Evolutionary conservation across 805 yeast species (phyloP).

Genomic region (Metschnikowia similis): DNA sequence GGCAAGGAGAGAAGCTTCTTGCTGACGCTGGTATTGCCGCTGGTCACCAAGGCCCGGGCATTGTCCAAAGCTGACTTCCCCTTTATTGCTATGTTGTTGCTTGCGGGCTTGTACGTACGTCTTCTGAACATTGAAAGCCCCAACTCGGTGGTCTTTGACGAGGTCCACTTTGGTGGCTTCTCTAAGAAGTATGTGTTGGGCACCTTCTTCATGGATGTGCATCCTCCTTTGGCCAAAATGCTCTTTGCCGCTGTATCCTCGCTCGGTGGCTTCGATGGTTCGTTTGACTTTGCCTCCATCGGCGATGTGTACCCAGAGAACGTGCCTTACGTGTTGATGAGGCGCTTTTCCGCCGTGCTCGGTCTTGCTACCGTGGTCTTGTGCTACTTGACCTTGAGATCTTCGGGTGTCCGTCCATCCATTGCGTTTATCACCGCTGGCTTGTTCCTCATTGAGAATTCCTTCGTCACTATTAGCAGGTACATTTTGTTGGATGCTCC

Average conservation of each 20-base stretch:
- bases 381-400: constrained; percentile 63
- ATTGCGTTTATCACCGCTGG: constrained; percentile 56
- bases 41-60: constrained; percentile 22
- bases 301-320: constrained; percentile 58
- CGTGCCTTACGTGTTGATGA: constrained; percentile 65
- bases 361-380: constrained; percentile 67
- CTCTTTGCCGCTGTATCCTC: constrained; percentile 67
- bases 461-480: constrained; percentile 67
- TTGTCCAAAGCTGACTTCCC: constrained; percentile 21
- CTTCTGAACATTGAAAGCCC: constrained; percentile 62
- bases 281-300: constrained; percentile 61
- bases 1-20: constrained; percentile 56
- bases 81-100: constrained; percentile 35
- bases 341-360: constrained; percentile 62
- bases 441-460: constrained; percentile 60
- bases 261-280: constrained; percentile 68
- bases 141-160: constrained; percentile 83
- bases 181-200: constrained; percentile 75
- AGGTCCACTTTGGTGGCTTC: constrained; percentile 95
- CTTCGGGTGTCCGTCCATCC: constrained; percentile 65
- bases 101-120: constrained; percentile 57
- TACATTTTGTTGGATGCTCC: constrained; percentile 76
- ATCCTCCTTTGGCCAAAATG: constrained; percentile 79
- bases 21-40: constrained; percentile 45
- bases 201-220: constrained; percentile 65